Percentiles rank a stretch among this genome's conserved stretches.
Conservation (phyloP, 495 filamentous ascomycete genomes). For the Daldinia loculata region DNA sequence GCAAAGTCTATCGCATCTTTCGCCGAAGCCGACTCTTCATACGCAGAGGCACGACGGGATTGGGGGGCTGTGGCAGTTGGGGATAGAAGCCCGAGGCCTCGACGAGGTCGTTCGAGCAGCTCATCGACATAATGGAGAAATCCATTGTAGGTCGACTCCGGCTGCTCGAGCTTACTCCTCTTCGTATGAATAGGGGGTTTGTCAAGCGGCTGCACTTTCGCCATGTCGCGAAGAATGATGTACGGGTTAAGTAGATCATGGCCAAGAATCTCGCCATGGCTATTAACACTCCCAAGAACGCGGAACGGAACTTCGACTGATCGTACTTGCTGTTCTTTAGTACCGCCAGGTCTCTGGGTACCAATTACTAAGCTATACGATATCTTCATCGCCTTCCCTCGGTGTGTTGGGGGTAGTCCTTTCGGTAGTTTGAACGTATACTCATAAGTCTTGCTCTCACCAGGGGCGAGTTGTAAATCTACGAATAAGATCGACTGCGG, state of each 20-base stretch:
- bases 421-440: slow-evolving; percentile 87
- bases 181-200: slow-evolving; percentile 36
- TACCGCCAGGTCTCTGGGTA: slow-evolving; percentile 82
- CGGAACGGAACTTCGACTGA: slow-evolving; percentile 95
- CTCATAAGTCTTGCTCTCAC: slow-evolving; percentile 85
- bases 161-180: slow-evolving; percentile 18
- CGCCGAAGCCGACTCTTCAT: slow-evolving; percentile 60
- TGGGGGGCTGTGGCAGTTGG: slow-evolving; percentile 65
- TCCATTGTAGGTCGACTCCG: slow-evolving; percentile 59
- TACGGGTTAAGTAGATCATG: slow-evolving; percentile 96
- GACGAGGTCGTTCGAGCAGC: slow-evolving; percentile 70
- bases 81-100: slow-evolving; percentile 70
- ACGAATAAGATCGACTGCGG: slow-evolving; percentile 98
- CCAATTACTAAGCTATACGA: slow-evolving; percentile 91
- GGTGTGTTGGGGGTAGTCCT: slow-evolving; percentile 88
- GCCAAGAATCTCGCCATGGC: slow-evolving; percentile 64
- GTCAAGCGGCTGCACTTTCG: slow-evolving; percentile 65
- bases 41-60: slow-evolving; percentile 63
- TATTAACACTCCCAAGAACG: slow-evolving; percentile 90
- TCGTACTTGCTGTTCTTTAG: slow-evolving; percentile 81
- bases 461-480: slow-evolving; percentile 84
- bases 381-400: slow-evolving; percentile 93
- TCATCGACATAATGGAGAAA: slow-evolving; percentile 83
- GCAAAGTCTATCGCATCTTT: slow-evolving; percentile 92
- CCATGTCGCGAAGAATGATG: slow-evolving; percentile 87